Conservation (phyloP, 1,139 yeast genomes). For the Pichia sp. region DNA sequence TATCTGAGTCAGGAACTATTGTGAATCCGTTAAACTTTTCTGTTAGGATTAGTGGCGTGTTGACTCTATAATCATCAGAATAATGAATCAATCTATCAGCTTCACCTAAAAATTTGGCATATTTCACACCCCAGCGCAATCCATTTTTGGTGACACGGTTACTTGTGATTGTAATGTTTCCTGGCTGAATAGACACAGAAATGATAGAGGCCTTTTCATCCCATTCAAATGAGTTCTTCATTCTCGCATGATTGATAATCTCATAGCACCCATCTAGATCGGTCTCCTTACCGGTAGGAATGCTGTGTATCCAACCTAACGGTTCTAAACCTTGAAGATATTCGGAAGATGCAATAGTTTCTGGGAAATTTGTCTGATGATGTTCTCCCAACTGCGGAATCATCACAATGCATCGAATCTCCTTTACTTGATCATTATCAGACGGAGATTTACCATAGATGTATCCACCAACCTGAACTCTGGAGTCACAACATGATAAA, state of each 20-base stretch:
- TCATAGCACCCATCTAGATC: conserved; percentile 56
- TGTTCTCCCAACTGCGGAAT: conserved; percentile 85
- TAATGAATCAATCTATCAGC: conserved; percentile 32
- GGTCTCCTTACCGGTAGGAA: conserved; percentile 46
- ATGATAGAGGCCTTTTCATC: conserved; percentile 43
- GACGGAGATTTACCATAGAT: conserved; percentile 69
- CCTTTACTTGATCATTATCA: conserved; percentile 68
- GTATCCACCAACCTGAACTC: conserved; percentile 78
- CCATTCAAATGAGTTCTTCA: conserved; percentile 31
- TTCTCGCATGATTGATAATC: conserved; percentile 51
- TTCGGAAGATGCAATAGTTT: conserved; percentile 30
- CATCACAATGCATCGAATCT: conserved; percentile 64
- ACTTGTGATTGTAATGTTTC: conserved; percentile 73
- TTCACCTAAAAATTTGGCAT: conserved; percentile 41
- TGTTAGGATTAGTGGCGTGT: conserved; percentile 66
- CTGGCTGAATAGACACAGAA: conserved; percentile 70
- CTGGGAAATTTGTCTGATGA: conserved; percentile 57
- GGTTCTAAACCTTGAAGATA: conserved; percentile 46
- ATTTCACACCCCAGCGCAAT: conserved; percentile 64
- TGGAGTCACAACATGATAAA: conserved; percentile 70
- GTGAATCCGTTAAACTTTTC: conserved; percentile 76
- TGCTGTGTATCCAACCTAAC: conserved; percentile 81
- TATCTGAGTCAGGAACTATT: conserved; percentile 72
- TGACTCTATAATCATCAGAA: conserved; percentile 46
- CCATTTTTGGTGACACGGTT: conserved; percentile 59